A percentile compares a stretch with the other conserved stretches of the same genome.
These are phyloP conservation scores for Zygosaccharomyces gambellarensis DNA, from an alignment of 805 yeast genomes.

Conservation along the genomic window DNA sequence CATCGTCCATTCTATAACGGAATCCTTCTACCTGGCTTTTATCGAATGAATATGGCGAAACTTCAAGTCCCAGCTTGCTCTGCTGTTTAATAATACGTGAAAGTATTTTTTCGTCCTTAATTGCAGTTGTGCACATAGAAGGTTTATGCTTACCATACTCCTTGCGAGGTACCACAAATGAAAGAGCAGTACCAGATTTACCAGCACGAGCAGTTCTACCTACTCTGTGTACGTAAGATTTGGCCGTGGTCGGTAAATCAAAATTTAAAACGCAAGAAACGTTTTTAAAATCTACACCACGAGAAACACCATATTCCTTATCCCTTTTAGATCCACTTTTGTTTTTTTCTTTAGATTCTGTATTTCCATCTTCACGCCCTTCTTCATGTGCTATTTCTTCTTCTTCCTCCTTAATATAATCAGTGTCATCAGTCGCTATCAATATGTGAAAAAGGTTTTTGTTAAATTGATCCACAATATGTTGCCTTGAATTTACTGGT, in stretches of 20 bases:
- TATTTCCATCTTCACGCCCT: constrained; percentile 15
- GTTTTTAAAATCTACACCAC: constrained; percentile 95
- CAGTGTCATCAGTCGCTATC: constrained; percentile 93
- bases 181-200: constrained; percentile 87
- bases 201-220: constrained; percentile 99
- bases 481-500: constrained; percentile 88
- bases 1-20: constrained; percentile 95
- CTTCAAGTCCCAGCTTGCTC: constrained; percentile 61
- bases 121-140: constrained; percentile 65
- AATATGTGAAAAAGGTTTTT: constrained; percentile 78
- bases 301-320: constrained; percentile 85
- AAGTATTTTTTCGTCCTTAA: constrained; percentile 81
- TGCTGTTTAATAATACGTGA: constrained; percentile 74
- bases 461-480: constrained; percentile 92
- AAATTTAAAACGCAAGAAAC: constrained; percentile 96
- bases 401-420: constrained; percentile 48
- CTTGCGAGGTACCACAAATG: constrained; percentile 79
- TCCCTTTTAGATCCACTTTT: constrained; percentile 41
- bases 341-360: constrained; percentile 24
- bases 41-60: constrained; percentile 87
- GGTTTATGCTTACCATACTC: constrained; percentile 87
- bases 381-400: constrained; percentile 13
- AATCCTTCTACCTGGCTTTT: constrained; percentile 90
- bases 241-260: constrained; percentile 86
- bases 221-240: constrained; percentile 85